These are phyloP conservation scores for Fusarium coffeatum DNA, from an alignment of 2,329 filamentous ascomycete genomes.

Conservation along the genomic window DNA sequence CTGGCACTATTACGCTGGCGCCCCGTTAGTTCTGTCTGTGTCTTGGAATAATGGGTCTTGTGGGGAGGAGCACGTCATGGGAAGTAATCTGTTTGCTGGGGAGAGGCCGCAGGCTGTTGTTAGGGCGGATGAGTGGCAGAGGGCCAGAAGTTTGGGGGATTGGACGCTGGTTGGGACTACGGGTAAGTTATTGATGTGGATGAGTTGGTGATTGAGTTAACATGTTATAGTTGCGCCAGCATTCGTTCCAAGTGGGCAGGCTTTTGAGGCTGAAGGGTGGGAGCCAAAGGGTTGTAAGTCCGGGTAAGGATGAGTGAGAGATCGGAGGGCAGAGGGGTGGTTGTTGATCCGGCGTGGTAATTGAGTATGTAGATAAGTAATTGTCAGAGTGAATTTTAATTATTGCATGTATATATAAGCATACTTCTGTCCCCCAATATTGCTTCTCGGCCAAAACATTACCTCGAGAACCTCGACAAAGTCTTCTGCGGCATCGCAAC, in stretches of 20 bases:
- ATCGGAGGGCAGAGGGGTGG: too few species aligned
- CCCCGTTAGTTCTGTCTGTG: conserved; percentile 59
- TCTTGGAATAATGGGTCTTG: conserved; percentile 56
- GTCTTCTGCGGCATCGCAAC: conserved; percentile 1
- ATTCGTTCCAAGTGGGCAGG: conserved; percentile 15
- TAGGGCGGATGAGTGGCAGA: conserved; percentile 18
- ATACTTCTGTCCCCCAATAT: neutral
- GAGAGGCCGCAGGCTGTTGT: conserved; percentile 33
- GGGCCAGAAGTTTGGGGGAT: conserved; percentile 9
- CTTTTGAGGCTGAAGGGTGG: conserved; percentile 14
- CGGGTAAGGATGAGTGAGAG: neutral
- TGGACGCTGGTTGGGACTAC: conserved; percentile 37
- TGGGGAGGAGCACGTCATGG: conserved; percentile 17
- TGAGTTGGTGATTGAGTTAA: neutral
- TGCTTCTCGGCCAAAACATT: too few species aligned
- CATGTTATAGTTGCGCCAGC: conserved; percentile 16
- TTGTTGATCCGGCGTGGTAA: neutral
- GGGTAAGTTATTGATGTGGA: neutral
- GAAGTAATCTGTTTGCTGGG: neutral
- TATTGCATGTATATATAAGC: neutral
- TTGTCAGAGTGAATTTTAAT: neutral
- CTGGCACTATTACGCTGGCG: conserved; percentile 67
- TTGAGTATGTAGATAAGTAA: neutral
- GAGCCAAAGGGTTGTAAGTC: neutral
- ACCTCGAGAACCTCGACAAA: neutral